Evolutionary conservation across 805 yeast genomes (phyloP).

Genomic region (Saccharomycopsis amapae): DNA sequence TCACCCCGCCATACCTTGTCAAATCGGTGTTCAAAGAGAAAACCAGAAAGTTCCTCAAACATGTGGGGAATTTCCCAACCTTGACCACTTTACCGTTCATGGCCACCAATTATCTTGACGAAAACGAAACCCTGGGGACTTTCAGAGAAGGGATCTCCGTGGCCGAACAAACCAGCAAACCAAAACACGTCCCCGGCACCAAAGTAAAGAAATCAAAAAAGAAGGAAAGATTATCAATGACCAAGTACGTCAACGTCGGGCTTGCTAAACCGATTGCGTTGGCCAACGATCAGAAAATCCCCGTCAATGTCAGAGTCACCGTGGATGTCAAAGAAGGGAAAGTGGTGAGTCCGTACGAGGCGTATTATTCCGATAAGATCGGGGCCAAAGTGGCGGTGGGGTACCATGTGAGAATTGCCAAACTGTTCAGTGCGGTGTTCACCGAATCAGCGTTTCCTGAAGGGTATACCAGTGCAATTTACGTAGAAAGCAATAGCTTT

Average conservation of each 20-base stretch:
- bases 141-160: constrained; percentile 47
- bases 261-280: constrained; percentile 51
- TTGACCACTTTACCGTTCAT: constrained; percentile 71
- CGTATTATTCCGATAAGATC: constrained; percentile 47
- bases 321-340: constrained; percentile 56
- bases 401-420: constrained; percentile 64
- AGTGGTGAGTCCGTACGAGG: constrained; percentile 64
- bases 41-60: constrained; percentile 41
- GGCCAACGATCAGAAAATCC: constrained; percentile 52
- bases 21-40: constrained; percentile 52
- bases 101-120: constrained; percentile 30
- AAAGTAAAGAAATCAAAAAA: constrained; percentile 36
- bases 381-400: constrained; percentile 64
- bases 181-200: constrained; percentile 21
- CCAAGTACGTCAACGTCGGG: constrained; percentile 77
- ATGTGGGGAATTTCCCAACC: constrained; percentile 66
- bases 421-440: constrained; percentile 54
- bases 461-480: constrained; percentile 66
- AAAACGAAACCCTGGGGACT: constrained; percentile 29
- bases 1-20: constrained; percentile 77
- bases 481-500: constrained; percentile 62
- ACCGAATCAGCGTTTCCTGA: constrained; percentile 57
- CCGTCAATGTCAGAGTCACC: constrained; percentile 73
- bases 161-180: constrained; percentile 22
- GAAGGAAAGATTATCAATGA: constrained; percentile 44